Conservation (phyloP, 192 early-diverging fungal species). For the Chytriomyces sp. region DNA sequence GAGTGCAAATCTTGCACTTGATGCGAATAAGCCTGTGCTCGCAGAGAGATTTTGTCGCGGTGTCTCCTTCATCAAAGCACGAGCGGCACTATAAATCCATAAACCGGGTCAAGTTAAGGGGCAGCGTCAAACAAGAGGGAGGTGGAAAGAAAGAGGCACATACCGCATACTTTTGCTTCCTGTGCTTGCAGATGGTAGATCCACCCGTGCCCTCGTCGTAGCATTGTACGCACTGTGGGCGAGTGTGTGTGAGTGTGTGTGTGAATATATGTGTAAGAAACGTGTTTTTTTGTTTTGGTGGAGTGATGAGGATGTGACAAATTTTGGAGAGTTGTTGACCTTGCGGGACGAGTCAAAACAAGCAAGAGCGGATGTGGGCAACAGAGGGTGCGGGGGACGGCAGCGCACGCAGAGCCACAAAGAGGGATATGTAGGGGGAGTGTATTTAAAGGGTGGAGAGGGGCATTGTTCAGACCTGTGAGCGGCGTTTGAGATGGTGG, state of each 20-base stretch:
- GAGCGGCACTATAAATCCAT: not conserved
- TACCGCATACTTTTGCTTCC: slow-evolving; percentile 30
- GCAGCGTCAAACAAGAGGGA: no score
- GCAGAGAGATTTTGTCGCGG: slow-evolving; percentile 35
- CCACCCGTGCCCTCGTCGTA: slow-evolving; percentile 32
- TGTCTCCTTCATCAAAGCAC: slow-evolving; percentile 32
- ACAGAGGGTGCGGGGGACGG: not conserved
- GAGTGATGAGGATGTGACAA: not conserved
- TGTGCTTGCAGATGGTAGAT: slow-evolving; percentile 32
- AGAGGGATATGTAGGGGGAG: not conserved
- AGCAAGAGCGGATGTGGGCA: not conserved
- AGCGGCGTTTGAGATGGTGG: slow-evolving; percentile 25
- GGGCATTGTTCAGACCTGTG: slow-evolving; percentile 13
- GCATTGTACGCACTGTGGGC: slow-evolving; percentile 27
- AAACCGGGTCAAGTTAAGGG: no score
- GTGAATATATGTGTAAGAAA: not conserved
- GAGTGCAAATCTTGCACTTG: slow-evolving; percentile 33
- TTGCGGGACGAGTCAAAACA: not conserved
- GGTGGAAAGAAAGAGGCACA: not conserved
- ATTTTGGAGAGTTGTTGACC: slow-evolving; percentile 13
- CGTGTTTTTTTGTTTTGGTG: not conserved
- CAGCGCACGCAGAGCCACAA: not conserved
- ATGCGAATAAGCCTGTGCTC: slow-evolving; percentile 22
- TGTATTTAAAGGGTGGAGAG: not conserved
- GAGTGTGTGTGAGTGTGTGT: not conserved